Percentiles rank a stretch among this genome's conserved stretches.
Conservation (phyloP, 2,329 filamentous ascomycete species). For the Bimuria novae-zelandiae region DNA sequence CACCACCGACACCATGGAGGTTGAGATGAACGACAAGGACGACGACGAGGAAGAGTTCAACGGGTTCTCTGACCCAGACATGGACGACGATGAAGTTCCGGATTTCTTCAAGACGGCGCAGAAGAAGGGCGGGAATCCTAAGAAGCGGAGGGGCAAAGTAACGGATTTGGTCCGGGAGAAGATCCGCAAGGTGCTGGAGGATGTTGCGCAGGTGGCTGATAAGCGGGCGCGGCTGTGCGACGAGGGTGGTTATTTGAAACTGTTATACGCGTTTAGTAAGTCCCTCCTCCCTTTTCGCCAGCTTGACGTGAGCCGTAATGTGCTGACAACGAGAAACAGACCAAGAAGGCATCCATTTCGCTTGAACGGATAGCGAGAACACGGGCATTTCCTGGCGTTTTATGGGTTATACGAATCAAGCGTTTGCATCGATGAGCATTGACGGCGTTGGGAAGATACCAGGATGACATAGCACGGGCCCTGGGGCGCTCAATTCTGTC, state of each 20-base stretch:
- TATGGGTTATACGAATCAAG: too few species aligned
- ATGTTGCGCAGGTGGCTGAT: slow-evolving; percentile 78
- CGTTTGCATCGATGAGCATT: background rate
- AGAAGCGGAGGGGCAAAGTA: slow-evolving; percentile 78
- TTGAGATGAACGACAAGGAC: slow-evolving; percentile 48
- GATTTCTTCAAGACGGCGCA: slow-evolving; percentile 78
- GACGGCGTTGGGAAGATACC: slow-evolving; percentile 27
- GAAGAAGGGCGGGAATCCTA: slow-evolving; percentile 59
- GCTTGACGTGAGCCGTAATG: too few species aligned
- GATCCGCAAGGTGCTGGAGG: slow-evolving; percentile 81
- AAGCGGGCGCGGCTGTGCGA: slow-evolving; percentile 85
- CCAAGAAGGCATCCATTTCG: slow-evolving; percentile 88
- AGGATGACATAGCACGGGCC: slow-evolving; percentile 16
- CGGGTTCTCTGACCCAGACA: slow-evolving; percentile 59
- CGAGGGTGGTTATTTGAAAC: slow-evolving; percentile 85
- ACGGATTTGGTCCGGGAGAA: slow-evolving; percentile 83
- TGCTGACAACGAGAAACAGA: too few species aligned
- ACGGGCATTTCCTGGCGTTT: too few species aligned
- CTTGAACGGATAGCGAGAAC: background rate
- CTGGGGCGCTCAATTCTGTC: slow-evolving; percentile 2
- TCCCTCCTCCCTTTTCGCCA: too few species aligned
- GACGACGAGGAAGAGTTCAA: slow-evolving; percentile 54
- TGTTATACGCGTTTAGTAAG: too few species aligned
- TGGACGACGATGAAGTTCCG: slow-evolving; percentile 72
- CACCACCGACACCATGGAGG: slow-evolving; percentile 50